A percentile compares a stretch with the other conserved stretches of the same genome.
Conservation (phyloP, 2,329 filamentous ascomycete species). For the Colletotrichum sp. region DNA sequence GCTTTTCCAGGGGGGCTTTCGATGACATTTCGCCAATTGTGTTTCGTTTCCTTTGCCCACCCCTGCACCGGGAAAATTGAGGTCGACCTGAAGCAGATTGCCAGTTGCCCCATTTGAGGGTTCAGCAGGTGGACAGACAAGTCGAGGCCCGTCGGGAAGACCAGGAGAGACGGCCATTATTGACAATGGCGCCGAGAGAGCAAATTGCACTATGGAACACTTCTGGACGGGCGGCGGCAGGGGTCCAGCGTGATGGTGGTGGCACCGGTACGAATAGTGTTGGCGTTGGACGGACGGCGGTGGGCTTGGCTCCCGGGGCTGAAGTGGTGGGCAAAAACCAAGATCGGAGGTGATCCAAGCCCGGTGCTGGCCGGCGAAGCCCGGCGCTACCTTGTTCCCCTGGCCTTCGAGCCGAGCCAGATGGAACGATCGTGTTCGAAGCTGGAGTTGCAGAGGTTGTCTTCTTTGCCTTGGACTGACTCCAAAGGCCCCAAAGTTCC, state of each 20-base stretch:
- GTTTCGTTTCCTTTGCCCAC: constrained; percentile 7
- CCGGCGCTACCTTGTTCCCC: not conserved
- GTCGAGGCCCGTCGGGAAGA: not conserved
- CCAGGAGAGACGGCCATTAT: not conserved
- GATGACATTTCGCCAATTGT: constrained; percentile 1
- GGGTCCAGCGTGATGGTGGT: not conserved
- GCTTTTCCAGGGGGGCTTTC: not conserved
- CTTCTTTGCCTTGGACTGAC: not conserved
- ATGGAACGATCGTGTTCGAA: not conserved
- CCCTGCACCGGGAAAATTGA: not conserved
- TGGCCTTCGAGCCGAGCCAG: not conserved
- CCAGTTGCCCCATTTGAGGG: not conserved
- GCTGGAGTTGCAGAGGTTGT: not conserved
- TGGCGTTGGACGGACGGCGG: not conserved
- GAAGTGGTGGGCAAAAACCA: not conserved
- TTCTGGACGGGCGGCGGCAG: not conserved
- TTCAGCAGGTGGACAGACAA: not conserved
- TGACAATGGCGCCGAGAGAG: not conserved
- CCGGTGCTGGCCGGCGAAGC: not conserved
- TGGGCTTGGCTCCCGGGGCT: not conserved
- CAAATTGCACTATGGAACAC: not conserved
- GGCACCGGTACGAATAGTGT: not conserved
- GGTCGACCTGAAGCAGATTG: not conserved
- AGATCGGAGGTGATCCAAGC: not conserved
- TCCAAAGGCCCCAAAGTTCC: not conserved